Conservation (phyloP, 768 basidiomycete genomes). For the Lentinula sp. region DNA sequence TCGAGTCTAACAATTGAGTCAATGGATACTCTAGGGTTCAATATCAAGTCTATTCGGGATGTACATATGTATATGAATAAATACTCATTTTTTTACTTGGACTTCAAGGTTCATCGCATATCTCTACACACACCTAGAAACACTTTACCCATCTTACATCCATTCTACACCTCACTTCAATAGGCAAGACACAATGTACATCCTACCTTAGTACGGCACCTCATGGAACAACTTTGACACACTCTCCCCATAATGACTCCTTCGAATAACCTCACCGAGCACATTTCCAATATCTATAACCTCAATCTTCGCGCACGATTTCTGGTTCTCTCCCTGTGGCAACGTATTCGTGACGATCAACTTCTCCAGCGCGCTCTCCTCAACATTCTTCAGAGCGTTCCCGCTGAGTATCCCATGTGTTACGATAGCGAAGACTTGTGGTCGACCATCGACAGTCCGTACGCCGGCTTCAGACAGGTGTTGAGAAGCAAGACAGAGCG, state of each 20-base stretch:
- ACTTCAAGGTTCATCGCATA: no score
- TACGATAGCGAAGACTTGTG: conserved; percentile 80
- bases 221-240: conserved; percentile 86
- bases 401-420: conserved; percentile 96
- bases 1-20: no score
- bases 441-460: conserved; percentile 19
- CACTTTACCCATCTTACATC: neutral
- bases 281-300: conserved; percentile 94
- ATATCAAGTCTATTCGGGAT: no score
- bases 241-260: conserved; percentile 97
- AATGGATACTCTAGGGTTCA: no score
- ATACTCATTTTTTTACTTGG: no score
- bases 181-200: neutral
- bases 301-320: conserved; percentile 71
- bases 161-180: neutral
- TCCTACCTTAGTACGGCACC: conserved; percentile 60
- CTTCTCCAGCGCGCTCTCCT: conserved; percentile 77
- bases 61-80: no score
- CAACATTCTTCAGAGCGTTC: conserved; percentile 71
- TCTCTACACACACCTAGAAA: no score
- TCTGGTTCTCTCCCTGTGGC: conserved; percentile 78
- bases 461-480: conserved; percentile 90
- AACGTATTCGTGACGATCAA: conserved; percentile 98
- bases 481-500: conserved; percentile 84
- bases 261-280: conserved; percentile 91